A percentile compares a stretch with the other conserved stretches of the same genome.
Evolutionary conservation across 345 rosid species (phyloP).

Genomic region (Trapa incisa): DNA sequence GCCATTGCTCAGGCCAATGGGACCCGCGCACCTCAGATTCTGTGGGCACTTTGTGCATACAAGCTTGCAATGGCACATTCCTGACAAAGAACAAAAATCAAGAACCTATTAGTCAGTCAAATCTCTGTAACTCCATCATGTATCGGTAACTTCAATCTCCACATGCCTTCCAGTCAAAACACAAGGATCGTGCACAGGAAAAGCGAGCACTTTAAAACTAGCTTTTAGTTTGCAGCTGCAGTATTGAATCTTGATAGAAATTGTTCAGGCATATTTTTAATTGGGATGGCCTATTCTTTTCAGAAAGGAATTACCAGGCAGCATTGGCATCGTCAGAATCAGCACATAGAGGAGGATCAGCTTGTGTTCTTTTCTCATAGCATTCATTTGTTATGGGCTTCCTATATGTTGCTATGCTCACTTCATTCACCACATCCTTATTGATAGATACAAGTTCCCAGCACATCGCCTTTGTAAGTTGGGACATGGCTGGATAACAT

Average conservation of each 20-base stretch:
- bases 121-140: too few relatives aligned
- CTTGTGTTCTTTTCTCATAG: slow-evolving; percentile 56
- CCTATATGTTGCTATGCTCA: slow-evolving; percentile 63
- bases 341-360: slow-evolving; percentile 62
- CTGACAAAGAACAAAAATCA: slow-evolving; percentile 17
- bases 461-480: slow-evolving; percentile 68
- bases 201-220: too few relatives aligned
- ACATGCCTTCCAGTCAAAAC: too few relatives aligned
- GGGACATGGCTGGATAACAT: slow-evolving; percentile 60
- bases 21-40: slow-evolving; percentile 61
- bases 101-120: background rate
- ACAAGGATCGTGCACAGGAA: too few relatives aligned
- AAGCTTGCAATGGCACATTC: slow-evolving; percentile 81
- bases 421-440: slow-evolving; percentile 59
- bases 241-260: background rate
- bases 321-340: slow-evolving; percentile 88
- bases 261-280: background rate
- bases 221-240: too few relatives aligned
- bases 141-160: too few relatives aligned
- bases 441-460: slow-evolving; percentile 73
- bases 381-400: slow-evolving; percentile 80
- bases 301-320: slow-evolving; percentile 43
- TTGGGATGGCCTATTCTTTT: too few relatives aligned
- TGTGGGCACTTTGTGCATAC: slow-evolving; percentile 74
- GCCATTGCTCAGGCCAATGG: slow-evolving; percentile 94